Evolutionary conservation across 2,329 filamentous ascomycete genomes (phyloP), one percentile per base, ranked within the genome.

Genomic region (Mycogone perniciosa): DNA sequence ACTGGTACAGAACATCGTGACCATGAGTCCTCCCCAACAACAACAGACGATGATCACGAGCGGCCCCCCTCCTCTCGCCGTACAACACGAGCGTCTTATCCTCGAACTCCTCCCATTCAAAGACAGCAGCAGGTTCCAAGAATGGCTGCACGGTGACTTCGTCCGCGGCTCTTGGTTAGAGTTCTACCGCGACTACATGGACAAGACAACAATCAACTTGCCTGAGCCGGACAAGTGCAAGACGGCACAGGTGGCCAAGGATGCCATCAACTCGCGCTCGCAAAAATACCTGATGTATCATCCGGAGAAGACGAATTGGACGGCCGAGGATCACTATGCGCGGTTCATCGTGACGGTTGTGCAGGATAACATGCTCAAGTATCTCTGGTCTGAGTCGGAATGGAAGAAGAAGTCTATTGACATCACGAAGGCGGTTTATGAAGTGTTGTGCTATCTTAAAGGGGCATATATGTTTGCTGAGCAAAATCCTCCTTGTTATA

Each of bases 51-150:
- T 42, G 40, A 7, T 29, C 6, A 38, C 26, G 40, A 30, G 40
- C 20, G 20, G 40, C 20, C 11, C 27, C 44, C 56, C 52, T 59
- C 56, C 57, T 31, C 46, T 68, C 41, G 55, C 62, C 20, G 50
- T 56, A 4, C 68, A 71, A 55, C 65, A 69, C 55, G 64, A 68
- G 56, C 66, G 68, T 31, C 67, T 71, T 33, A 61, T 71, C 46
- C 59, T 71, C 54, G 67, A 71, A 54, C 64, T 70, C 37, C 62
- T 72, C 8, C 67, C 68, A 30, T 67, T 71, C 60, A 64, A 64
- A 42, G 63, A 66, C 43, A 42, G 51, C 33, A 40, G 44, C 29
- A 58, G 62, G 52, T 71, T 72, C 56, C 64, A 63, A 38, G 63
- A 62, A 29, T 72, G 68, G 69, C 62, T 71, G 7, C 48, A 53